Evolutionary conservation across 2,329 filamentous ascomycete genomes (phyloP), one percentile per base, ranked within the genome.

Genomic region (Atkinsonella texensis): DNA sequence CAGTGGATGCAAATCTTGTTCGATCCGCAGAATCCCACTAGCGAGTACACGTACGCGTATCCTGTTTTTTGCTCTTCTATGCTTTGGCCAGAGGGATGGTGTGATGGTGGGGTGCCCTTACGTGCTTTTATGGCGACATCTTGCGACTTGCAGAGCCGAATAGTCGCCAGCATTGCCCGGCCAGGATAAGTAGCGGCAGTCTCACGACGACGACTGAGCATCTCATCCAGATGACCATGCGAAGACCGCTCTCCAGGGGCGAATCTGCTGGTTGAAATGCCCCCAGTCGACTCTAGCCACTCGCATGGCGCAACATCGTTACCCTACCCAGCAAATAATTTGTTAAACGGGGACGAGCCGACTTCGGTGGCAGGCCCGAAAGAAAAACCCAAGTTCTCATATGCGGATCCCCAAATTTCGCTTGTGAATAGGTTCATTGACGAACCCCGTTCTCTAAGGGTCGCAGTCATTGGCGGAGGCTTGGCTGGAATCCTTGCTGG

Each of bases 401-500:
- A 51, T 15, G 11, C 11, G 12, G 9, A 46, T n/a, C 6, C 15
- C 2, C 33, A 33, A 2, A n/a, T 43, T 4, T 12, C 44, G 1
- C 50, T 65, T 40, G 50, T 67, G n/a, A 60, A 69, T 46, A 59
- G 62, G 13, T 66, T 61, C 46, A 62, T 68, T 33, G 67, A 69
- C 41, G 63, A 69, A 40, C 62, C 63, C 13, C 63, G 65, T 11
- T 55, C 61, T 9, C 46, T 69, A 32, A 60, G 60, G 33, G 67
- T 69, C 2, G 65, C 62, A 0, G 62, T 68, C 3, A 64, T 70
- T 49, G 69, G 69, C 28, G 68, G 64, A 46, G 69, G 66, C 1
- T 55, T 67, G 20, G 59, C 62, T 3, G 65, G 64, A 0, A 63
- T 67, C 38, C 75, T 77, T 4, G 79, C 84, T 1, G 85, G 83